Evolutionary conservation across 2,329 filamentous ascomycete species (phyloP).

Genomic region (Cytospora leucostoma): DNA sequence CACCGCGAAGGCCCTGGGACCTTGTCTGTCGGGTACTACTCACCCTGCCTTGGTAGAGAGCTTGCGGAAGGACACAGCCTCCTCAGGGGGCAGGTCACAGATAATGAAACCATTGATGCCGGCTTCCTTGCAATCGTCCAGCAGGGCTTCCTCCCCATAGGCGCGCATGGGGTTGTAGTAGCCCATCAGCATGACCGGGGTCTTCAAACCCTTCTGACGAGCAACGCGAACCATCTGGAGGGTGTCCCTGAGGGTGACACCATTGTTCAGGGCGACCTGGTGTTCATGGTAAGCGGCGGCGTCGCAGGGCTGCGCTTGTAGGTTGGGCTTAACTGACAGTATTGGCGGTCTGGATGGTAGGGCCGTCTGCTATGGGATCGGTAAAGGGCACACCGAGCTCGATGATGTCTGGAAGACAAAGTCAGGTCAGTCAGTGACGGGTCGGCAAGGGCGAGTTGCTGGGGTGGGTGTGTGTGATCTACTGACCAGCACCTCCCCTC

Average conservation of each 20-base stretch:
- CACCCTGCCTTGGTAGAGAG: slow-evolving; percentile 76
- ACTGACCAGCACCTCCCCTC: slow-evolving; percentile 82
- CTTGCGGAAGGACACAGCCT: slow-evolving; percentile 88
- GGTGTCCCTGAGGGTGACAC: slow-evolving; percentile 77
- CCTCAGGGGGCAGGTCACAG: slow-evolving; percentile 92
- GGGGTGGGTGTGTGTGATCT: background rate
- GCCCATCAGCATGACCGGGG: slow-evolving; percentile 92
- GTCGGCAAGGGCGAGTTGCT: background rate
- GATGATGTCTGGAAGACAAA: slow-evolving; percentile 69
- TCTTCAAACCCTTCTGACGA: slow-evolving; percentile 72
- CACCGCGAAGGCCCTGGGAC: background rate
- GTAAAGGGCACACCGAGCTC: slow-evolving; percentile 97
- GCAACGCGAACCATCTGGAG: slow-evolving; percentile 84
- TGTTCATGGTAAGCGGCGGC: slow-evolving; percentile 5
- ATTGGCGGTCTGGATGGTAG: slow-evolving; percentile 94
- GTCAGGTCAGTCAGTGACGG: slow-evolving; percentile 9
- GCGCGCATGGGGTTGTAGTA: slow-evolving; percentile 97
- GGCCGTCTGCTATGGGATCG: slow-evolving; percentile 96
- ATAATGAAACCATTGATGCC: slow-evolving; percentile 97
- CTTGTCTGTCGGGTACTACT: slow-evolving; percentile 36
- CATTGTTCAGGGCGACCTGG: slow-evolving; percentile 74
- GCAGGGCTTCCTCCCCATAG: slow-evolving; percentile 88
- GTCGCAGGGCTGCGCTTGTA: background rate
- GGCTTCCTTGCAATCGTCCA: slow-evolving; percentile 79
- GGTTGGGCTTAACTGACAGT: slow-evolving; percentile 56